Evolutionary conservation across 192 early-diverging fungal genomes (phyloP).

Genomic region (Coemansia interrupta): DNA sequence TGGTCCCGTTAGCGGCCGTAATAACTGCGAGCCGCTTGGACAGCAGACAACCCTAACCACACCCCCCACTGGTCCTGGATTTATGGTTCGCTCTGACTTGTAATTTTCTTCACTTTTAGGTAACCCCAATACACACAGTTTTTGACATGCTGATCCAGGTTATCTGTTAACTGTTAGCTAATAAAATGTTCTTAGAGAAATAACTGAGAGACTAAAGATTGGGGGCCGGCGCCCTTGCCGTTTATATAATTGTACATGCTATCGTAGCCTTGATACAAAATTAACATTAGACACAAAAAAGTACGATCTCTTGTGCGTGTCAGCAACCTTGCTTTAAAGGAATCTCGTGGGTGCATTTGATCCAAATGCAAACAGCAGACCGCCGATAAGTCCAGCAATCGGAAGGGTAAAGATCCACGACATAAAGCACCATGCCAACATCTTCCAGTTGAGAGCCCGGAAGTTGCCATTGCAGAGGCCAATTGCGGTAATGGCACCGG

Average conservation of each 20-base stretch:
- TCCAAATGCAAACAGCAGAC: constrained; percentile 66
- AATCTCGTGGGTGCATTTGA: constrained; percentile 51
- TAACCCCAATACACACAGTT: neutral
- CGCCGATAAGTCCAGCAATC: constrained; percentile 60
- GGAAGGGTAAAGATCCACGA: constrained; percentile 79
- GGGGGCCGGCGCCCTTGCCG: no score
- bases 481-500: constrained; percentile 69
- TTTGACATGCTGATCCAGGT: neutral
- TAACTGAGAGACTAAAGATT: no score
- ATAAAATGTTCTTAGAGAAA: no score
- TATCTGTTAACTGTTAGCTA: no score
- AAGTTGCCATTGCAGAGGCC: constrained; percentile 69
- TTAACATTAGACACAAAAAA: neutral
- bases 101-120: constrained; percentile 42
- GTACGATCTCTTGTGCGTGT: neutral
- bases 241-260: no score
- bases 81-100: constrained; percentile 74
- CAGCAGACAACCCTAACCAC: constrained; percentile 79
- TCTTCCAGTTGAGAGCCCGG: constrained; percentile 73
- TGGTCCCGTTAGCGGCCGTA: constrained; percentile 82
- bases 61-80: constrained; percentile 90
- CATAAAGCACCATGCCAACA: constrained; percentile 60
- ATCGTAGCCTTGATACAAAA: no score
- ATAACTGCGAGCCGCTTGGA: constrained; percentile 82
- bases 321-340: constrained; percentile 6